Base-by-base conservation (phyloP, 768 basidiomycete species). In the Amanita exitialis region DNA sequence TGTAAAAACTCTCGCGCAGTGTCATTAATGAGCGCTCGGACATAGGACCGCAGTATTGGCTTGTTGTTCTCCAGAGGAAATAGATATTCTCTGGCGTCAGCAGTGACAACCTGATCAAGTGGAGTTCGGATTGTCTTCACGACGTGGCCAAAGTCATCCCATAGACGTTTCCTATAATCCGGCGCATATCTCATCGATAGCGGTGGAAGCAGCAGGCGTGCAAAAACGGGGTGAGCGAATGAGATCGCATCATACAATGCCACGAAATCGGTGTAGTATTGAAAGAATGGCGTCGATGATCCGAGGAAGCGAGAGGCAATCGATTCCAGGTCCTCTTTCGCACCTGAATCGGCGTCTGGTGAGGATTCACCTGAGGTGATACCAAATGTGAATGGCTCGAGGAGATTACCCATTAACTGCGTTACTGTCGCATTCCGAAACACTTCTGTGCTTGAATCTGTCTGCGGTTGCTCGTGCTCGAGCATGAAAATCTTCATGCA, bases 401-500 rank as follows among this genome's bases (percentile, higher is more conserved):
- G 61, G 2, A 94, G 62, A 28, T 71, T 68, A 0, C 66, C 61
- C 79, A 94, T 83, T 38, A 83, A 63, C 4, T 58, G 66, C 21
- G 69, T 72, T 2, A 96, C 83, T 5, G 73, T 60, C 1, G 56
- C 56, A 64, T 96, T 90, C n/a, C 91, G 73, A 66, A 90, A 98
- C 2, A 96, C 82, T 57, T 93, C 86, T 39, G 72, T 78, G 0
- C 64, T 54, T 20, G 75, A 72, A 51, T 74, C 70, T 12, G 66
- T 69, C 47, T 78, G 68, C 0, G 67, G 60, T 57, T 89, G 83
- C 1, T 79, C 90, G 61, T 95, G 89, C 63, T 98, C 94, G 25
- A 98, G 79, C 92, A 96, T 94, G 66, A 91, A 92, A 13, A 96
- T 80, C 56, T 89, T 90, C 90, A 96, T 94, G 56, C 91, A 86